Evolutionary conservation across 2,329 filamentous ascomycete species (phyloP).

Genomic region (Eutypella sp.): DNA sequence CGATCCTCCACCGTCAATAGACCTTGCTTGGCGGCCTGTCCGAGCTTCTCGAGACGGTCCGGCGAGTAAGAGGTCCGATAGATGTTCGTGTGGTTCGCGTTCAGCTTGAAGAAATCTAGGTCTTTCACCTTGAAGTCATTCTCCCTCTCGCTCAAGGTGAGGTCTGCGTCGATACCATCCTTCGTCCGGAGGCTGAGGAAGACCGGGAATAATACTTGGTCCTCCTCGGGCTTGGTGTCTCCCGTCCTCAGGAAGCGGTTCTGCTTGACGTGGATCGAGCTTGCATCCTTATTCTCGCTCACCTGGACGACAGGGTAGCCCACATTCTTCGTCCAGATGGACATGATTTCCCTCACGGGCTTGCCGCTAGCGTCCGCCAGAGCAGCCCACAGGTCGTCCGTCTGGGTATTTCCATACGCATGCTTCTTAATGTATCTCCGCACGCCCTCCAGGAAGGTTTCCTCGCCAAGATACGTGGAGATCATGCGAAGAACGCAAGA

Average conservation of each 20-base stretch:
- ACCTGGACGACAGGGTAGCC: slow-evolving; percentile 90
- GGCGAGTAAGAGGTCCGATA: slow-evolving; percentile 87
- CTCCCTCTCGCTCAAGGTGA: slow-evolving; percentile 69
- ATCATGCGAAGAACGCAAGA: slow-evolving; percentile 97
- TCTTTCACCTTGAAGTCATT: slow-evolving; percentile 71
- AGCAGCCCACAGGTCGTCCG: slow-evolving; percentile 84
- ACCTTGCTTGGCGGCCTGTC: slow-evolving; percentile 75
- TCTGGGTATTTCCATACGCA: slow-evolving; percentile 92
- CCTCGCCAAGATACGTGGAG: slow-evolving; percentile 89
- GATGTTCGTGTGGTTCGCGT: slow-evolving; percentile 88
- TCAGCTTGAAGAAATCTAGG: slow-evolving; percentile 91
- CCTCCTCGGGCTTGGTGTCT: slow-evolving; percentile 90
- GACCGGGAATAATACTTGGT: slow-evolving; percentile 81
- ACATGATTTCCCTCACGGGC: slow-evolving; percentile 84
- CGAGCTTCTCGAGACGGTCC: slow-evolving; percentile 80
- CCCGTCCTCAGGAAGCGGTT: slow-evolving; percentile 91
- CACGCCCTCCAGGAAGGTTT: slow-evolving; percentile 87
- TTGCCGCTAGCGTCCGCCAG: slow-evolving; percentile 86
- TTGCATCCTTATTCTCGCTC: slow-evolving; percentile 65
- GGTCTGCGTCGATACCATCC: slow-evolving; percentile 71
- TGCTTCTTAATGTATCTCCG: slow-evolving; percentile 91
- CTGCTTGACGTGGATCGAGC: slow-evolving; percentile 81
- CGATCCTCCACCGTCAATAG: slow-evolving; percentile 83
- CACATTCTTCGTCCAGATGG: slow-evolving; percentile 95
- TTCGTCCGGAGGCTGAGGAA: slow-evolving; percentile 83